Base-by-base conservation (phyloP, 2,329 filamentous ascomycete genomes). In the Plenodomus biglobosus region DNA sequence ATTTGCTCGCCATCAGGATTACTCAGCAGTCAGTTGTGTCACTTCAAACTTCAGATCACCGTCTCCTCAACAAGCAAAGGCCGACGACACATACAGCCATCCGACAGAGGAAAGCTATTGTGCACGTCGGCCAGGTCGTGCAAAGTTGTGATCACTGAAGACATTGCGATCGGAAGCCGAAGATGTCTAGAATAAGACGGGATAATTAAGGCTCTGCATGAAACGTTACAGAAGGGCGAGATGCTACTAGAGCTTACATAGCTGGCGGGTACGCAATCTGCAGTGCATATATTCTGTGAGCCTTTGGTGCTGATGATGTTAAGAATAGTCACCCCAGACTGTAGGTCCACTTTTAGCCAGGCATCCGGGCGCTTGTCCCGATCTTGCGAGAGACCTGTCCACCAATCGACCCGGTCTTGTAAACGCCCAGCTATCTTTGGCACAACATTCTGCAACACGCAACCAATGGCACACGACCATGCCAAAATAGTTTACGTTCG, bases 361-460 rank as follows among this genome's bases (percentile, higher is more conserved):
- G 52, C 56, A 22, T 37, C 24, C 53, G 48, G 45, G 53, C 56
- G 54, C 53, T 50, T 55, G 49, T 20, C 42, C 40, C 5, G 32
- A 36, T 11, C 40, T 44, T 34, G 38, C 40, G 44, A 46, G 50
- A 32, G 39, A 16, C 10, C 38, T 30, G 27, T 13, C 34, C 47
- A 27, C 61, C 61, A 64, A 62, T 64, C 46, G 53, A 55, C 42
- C 42, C 16, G 20, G 21, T 30, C 24, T 52, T 45, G 44, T 61
- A 64, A 42, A 62, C 61, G 61, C 61, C 46, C 42, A 36, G 39
- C 42, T 57, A 55, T 50, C 55, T 43, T 61, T 52, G 40, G 53
- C 53, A 43, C 50, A 46, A 56, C 53, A 40, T 47, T 44, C 40
- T 50, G 41, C 42, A 42, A 45, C 32, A 42, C 24, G 32, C 19